These are phyloP conservation scores for Lactarius hatsudake DNA, from an alignment of 768 basidiomycete species.

Conservation along the genomic window DNA sequence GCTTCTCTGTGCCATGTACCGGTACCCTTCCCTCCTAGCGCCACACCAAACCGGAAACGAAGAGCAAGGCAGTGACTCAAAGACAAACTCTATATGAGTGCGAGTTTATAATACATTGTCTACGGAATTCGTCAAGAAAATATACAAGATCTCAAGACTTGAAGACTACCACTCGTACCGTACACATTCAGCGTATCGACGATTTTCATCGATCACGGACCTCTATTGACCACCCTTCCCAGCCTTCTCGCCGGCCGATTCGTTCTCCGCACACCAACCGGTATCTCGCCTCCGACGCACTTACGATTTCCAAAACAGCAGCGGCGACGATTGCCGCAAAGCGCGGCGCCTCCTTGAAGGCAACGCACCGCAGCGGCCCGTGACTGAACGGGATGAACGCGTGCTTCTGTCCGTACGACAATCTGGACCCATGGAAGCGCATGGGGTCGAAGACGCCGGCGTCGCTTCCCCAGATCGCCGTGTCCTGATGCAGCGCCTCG, in stretches of 20 bases:
- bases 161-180: not conserved
- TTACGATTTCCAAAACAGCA: slow-evolving; percentile 39
- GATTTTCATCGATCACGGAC: not conserved
- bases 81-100: not conserved
- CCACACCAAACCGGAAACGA: no score
- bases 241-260: slow-evolving; percentile 42
- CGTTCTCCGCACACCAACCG: slow-evolving; percentile 28
- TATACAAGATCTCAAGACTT: not conserved
- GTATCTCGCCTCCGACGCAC: slow-evolving; percentile 33
- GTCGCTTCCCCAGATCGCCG: slow-evolving; percentile 39
- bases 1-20: no score
- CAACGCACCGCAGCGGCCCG: slow-evolving; percentile 48
- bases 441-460: slow-evolving; percentile 44
- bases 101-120: not conserved
- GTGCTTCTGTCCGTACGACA: slow-evolving; percentile 26
- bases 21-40: no score
- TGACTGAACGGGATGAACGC: slow-evolving; percentile 47
- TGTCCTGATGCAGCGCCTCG: slow-evolving; percentile 29
- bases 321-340: slow-evolving; percentile 49
- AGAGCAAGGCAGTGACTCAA: no score
- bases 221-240: slow-evolving; percentile 43
- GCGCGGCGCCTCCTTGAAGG: slow-evolving; percentile 48
- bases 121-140: not conserved
- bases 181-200: not conserved
- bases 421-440: slow-evolving; percentile 37